Evolutionary conservation across 2,329 filamentous ascomycete species (phyloP), one percentile per base, ranked within the genome.

Genomic region (Phaeosphaeria sp.): DNA sequence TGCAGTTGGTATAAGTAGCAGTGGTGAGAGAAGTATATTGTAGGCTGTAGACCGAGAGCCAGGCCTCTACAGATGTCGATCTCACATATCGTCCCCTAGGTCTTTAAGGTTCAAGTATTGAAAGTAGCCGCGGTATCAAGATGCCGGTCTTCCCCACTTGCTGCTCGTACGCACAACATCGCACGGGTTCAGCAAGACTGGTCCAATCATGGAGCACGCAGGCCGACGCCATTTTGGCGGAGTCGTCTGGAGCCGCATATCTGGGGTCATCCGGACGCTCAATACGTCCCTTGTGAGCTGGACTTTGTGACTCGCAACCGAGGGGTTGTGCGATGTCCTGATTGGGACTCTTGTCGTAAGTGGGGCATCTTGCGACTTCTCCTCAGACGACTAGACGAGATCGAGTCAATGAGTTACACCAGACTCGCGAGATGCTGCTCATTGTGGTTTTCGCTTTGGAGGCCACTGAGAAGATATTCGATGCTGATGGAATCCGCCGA

Each of bases 231-330:
- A 39, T 18, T 22, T 33, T 13, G 27, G 18, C 27, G 21, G 30
- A 21, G 30, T 21, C 18, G 30, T 20, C 25, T 30, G 30, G 27
- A 30, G 21, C 36, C 36, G 15, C 25, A 27, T 25, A 44, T 15
- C 18, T 6, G 15, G 36, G 18, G 43, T 42, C 48, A 51, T 9
- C 22, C 22, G 53, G 30, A 21, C 48, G 22, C 20, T 43, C 44
- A n/a, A 15, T 30, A 4, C n/a, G 40, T n/a, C 15, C 20, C 8
- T 27, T 21, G 20, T 42, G 53, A 51, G 42, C 48, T 44, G 15
- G 15, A 21, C 15, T 39, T 40, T 46, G 50, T 56, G 53, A 56
- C 53, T 56, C 53, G 53, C 44, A 56, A 6, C 42, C 48, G 53
- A 56, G 53, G 53, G 13, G 7, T 46, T 6, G 36, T n/a, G 15